These are phyloP conservation scores for Phytophthora colocasiae DNA, from an alignment of 352 stramenopile species.

Conservation along the genomic window DNA sequence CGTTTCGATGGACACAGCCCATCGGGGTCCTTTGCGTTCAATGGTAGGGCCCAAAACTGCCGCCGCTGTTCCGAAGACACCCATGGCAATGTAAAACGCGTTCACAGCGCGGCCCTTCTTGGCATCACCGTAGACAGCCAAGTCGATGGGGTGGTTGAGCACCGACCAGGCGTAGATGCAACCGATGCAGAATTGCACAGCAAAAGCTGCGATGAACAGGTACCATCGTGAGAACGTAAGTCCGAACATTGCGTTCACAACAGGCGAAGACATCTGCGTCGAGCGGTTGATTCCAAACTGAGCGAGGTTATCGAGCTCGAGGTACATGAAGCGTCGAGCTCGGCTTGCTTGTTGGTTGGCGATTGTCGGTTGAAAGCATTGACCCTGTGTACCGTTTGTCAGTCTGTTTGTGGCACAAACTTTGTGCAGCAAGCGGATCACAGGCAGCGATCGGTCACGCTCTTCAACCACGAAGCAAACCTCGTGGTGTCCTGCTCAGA, in stretches of 20 bases:
- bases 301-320: conserved; percentile 3
- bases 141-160: conserved; percentile 70
- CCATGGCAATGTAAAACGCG: conserved; percentile 71
- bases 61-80: conserved; percentile 58
- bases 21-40: conserved; percentile 58
- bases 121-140: conserved; percentile 52
- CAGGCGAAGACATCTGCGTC: conserved; percentile 2
- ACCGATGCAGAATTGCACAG: conserved; percentile 70
- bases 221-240: conserved; percentile 72
- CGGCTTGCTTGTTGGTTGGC: background rate
- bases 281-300: conserved; percentile 19
- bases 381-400: background rate
- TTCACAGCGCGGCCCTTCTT: conserved; percentile 63
- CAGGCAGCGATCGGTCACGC: background rate
- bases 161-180: conserved; percentile 77
- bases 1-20: conserved; percentile 52
- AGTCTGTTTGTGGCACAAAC: background rate
- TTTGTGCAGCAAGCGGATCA: background rate
- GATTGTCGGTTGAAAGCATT: background rate
- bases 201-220: conserved; percentile 65
- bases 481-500: too few relatives aligned
- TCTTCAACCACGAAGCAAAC: background rate
- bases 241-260: conserved; percentile 16
- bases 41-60: conserved; percentile 64
- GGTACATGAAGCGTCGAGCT: background rate